Base-by-base conservation (phyloP, 257 asterid species). In the Solanum pinnatisectum region DNA sequence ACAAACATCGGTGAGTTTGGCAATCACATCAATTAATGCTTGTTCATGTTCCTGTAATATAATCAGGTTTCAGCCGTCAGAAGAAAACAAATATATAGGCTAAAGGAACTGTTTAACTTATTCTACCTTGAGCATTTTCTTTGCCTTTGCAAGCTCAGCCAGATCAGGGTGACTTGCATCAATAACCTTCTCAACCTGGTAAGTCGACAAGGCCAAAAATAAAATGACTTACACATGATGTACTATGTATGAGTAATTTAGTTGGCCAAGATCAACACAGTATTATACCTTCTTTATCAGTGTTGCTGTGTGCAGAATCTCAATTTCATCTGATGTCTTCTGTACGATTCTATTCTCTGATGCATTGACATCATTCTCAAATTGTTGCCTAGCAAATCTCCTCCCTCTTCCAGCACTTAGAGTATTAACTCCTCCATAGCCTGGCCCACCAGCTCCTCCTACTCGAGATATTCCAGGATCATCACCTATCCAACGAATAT, bases 401-500 rank as follows among this genome's bases (percentile, higher is more conserved):
- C 94, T 93, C 88, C 92, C 95, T 89, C 95, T 94, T 88, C 90
- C 94, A 87, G 91, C 86, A 65, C 88, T 90, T 33, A 91, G 93
- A 87, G 86, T 84, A 77, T 85, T 92, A 90, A 90, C 92, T 40
- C 87, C 92, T 40, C 87, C 88, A 90, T 65, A 25, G 33, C 88
- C 89, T 89, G 82, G 90, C 49, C 79, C 89, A 81, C 87, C 72
- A 87, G 68, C 79, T 85, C 91, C 97, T 72, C 91, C 95, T 25
- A 59, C 90, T 87, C 90, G 96, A 88, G 95, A 90, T 89, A 92
- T 85, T 71, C 92, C 98, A 25, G 99, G 99, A 88, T 95, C 95
- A 87, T 93, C 95, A 87, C 98, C 99, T 87, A 95, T 90, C 99
- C 99, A 97, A 86, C 95, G 93, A 78, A 97, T 94, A 91, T 96